Evolutionary conservation across 495 filamentous ascomycete genomes (phyloP), one percentile per base, ranked within the genome.

Genomic region (Xylaria telfairii): DNA sequence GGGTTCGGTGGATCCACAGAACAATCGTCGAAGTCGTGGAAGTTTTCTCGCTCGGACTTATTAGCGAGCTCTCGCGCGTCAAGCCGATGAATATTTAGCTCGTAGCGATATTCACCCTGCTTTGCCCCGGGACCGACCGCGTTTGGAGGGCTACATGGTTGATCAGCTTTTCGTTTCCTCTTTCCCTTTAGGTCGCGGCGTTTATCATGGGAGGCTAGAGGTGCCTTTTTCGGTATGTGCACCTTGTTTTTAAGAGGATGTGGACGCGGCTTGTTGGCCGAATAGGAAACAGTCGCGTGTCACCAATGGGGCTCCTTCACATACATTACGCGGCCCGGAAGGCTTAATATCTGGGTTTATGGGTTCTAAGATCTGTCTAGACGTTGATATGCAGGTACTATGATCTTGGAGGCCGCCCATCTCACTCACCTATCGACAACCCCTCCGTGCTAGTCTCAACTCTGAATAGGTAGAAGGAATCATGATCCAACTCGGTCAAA

Each of bases 1-100:
- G 68, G 62, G 64, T 32, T 54, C 60, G 59, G 57, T 68, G 70
- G 72, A 78, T 74, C 76, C 77, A 83, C 74, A 76, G 80, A 81
- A 83, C 76, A 79, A 75, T 73, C 71, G 73, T 81, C 76, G 81
- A 83, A 83, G 70, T 68, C 74, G 76, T 81, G 69, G 80, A 83
- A 84, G 75, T 47, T 67, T 24, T 65, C 3, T 24, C 34, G 19
- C 47, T 46, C 47, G 56, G 42, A 19, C 32, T n/a, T 54, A 30
- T 21, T 41, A 53, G 34, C 46, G 15, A 63, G 28, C 21, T 56
- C 28, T 49, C 56, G 56, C 56, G 21, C 56, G 7, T 41, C 41
- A 41, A 30, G 54, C 21, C 39, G 37, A 26, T 47, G 44, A 9
- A 39, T 28, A 17, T 59, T 44, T 10, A 24, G 41, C 62, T 51